These are phyloP conservation scores for Rhizopogon sp. DNA, from an alignment of 768 basidiomycete genomes.

Conservation along the genomic window DNA sequence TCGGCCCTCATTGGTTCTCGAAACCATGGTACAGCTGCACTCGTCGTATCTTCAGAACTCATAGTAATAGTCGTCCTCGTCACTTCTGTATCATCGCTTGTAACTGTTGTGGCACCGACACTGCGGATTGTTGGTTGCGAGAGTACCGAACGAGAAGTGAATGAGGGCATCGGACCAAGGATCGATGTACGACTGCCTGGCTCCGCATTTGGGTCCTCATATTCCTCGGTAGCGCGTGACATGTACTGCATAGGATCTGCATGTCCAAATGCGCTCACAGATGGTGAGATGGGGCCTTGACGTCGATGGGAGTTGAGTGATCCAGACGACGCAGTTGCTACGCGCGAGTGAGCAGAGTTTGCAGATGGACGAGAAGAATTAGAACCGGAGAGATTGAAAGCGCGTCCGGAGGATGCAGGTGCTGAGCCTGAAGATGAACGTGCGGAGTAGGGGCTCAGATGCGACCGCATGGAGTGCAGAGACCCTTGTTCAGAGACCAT, in stretches of 20 bases:
- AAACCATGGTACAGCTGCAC: not conserved
- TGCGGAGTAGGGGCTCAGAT: slow-evolving; percentile 41
- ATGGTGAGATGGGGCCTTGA: slow-evolving; percentile 37
- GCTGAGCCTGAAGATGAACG: slow-evolving; percentile 49
- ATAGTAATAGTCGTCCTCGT: slow-evolving; percentile 18
- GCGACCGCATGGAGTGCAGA: slow-evolving; percentile 58
- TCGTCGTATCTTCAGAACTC: not conserved
- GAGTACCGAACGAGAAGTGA: slow-evolving; percentile 16
- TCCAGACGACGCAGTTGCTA: slow-evolving; percentile 29
- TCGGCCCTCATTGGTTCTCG: not conserved
- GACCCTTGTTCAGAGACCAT: slow-evolving; percentile 60
- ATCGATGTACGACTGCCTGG: slow-evolving; percentile 20
- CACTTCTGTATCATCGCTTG: slow-evolving; percentile 25
- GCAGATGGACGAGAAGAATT: slow-evolving; percentile 50
- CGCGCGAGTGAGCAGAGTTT: slow-evolving; percentile 27
- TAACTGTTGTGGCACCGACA: slow-evolving; percentile 22
- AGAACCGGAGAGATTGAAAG: slow-evolving; percentile 43
- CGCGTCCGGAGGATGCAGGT: slow-evolving; percentile 40
- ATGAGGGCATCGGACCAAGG: slow-evolving; percentile 29
- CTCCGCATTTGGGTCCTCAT: not conserved
- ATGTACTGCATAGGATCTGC: slow-evolving; percentile 9
- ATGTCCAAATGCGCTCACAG: slow-evolving; percentile 45
- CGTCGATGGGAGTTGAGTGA: slow-evolving; percentile 41
- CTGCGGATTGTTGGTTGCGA: slow-evolving; percentile 27
- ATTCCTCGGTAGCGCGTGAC: not conserved